These are phyloP conservation scores for Trametes sp. DNA, from an alignment of 1,284 basidiomycete genomes.

Conservation along the genomic window DNA sequence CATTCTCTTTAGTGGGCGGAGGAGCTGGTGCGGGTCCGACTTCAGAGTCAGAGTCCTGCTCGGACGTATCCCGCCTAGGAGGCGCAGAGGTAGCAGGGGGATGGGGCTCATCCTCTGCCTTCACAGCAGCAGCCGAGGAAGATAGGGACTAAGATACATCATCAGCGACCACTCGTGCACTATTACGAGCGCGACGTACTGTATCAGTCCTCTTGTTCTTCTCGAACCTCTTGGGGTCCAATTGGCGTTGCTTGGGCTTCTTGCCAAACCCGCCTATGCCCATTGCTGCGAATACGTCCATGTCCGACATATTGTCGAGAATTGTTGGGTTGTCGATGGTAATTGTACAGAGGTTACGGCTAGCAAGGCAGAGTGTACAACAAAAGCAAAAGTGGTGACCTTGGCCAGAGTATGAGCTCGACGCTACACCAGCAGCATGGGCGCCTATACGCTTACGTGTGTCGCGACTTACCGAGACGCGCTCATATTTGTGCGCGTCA, in stretches of 20 bases:
- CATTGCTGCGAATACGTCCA: slow-evolving; percentile 80
- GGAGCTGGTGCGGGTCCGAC: slow-evolving; percentile 42
- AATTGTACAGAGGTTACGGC: neutral
- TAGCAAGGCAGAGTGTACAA: neutral
- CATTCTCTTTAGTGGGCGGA: neutral
- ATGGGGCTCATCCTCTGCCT: slow-evolving; percentile 16
- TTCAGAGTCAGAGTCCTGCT: slow-evolving; percentile 45
- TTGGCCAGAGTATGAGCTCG: neutral
- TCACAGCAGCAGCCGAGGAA: slow-evolving; percentile 18
- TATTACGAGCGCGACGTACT: slow-evolving; percentile 32
- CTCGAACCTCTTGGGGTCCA: slow-evolving; percentile 78
- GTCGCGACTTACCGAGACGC: slow-evolving; percentile 31
- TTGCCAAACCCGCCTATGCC: slow-evolving; percentile 84
- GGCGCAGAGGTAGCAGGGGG: slow-evolving; percentile 13
- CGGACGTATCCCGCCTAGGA: slow-evolving; percentile 21
- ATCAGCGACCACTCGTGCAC: neutral
- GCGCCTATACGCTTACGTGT: slow-evolving; percentile 27
- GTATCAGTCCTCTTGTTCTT: slow-evolving; percentile 69
- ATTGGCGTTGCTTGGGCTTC: slow-evolving; percentile 64
- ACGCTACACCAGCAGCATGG: no score
- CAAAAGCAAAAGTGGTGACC: neutral
- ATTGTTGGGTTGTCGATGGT: neutral
- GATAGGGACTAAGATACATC: slow-evolving; percentile 3
- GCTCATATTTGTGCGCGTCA: slow-evolving; percentile 19
- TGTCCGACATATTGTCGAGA: slow-evolving; percentile 56